phyloP scores from a whole-genome alignment of 1,284 basidiomycete genomes.

The Moniliophthora roreri region DNA sequence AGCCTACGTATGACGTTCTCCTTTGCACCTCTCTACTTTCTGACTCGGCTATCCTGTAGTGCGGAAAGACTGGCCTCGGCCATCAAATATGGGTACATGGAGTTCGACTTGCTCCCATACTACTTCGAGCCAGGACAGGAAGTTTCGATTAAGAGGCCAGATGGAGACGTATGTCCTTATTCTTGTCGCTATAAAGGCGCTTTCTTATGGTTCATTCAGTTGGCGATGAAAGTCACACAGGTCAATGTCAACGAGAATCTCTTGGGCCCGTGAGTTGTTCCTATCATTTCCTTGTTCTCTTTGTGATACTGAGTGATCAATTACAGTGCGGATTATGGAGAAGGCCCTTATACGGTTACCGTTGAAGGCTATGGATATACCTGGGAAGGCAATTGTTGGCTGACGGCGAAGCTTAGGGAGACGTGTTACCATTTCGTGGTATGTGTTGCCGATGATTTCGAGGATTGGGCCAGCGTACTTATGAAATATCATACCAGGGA shows the following conservation, averaged over 20 bases:
- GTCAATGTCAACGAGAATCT: neutral
- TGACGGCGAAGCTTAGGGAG: neutral
- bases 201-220: neutral
- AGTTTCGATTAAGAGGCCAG: neutral
- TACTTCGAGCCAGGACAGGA: neutral
- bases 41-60: neutral
- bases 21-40: neutral
- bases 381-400: neutral
- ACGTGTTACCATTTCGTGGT: neutral
- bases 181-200: too few relatives aligned
- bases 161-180: neutral
- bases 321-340: neutral
- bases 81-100: neutral
- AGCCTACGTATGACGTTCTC: conserved; percentile 1
- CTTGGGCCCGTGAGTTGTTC: too few relatives aligned
- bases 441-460: too few relatives aligned
- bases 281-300: too few relatives aligned
- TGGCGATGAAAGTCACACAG: neutral
- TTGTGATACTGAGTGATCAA: neutral
- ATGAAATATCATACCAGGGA: neutral
- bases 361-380: neutral
- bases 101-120: conserved; percentile 1
- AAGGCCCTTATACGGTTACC: neutral
- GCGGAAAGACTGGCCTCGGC: neutral
- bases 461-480: neutral